These are phyloP conservation scores for Rostrohypoxylon terebratum DNA, from an alignment of 495 filamentous ascomycete species.

Conservation along the genomic window DNA sequence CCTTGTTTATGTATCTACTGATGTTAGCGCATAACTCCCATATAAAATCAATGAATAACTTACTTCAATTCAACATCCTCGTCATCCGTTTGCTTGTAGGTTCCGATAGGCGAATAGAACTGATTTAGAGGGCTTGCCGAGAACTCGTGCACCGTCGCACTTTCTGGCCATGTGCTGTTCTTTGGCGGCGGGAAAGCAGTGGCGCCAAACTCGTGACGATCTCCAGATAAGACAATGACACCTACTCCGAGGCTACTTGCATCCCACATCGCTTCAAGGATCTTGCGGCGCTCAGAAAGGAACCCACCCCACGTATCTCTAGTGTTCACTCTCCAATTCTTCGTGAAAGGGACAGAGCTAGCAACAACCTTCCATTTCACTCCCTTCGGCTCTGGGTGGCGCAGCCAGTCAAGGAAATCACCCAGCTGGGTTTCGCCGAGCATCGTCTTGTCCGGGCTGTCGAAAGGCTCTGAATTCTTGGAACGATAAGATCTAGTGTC, in stretches of 20 bases:
- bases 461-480: conserved; percentile 62
- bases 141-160: conserved; percentile 82
- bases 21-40: conserved; percentile 18
- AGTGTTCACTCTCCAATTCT: conserved; percentile 89
- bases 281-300: conserved; percentile 76
- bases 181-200: conserved; percentile 84
- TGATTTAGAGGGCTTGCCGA: conserved; percentile 88
- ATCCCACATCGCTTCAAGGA: conserved; percentile 93
- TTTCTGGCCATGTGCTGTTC: conserved; percentile 65
- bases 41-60: conserved; percentile 38
- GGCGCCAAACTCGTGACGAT: conserved; percentile 94
- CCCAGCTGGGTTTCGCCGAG: conserved; percentile 82
- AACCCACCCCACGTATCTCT: conserved; percentile 95
- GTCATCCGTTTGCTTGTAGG: conserved; percentile 80
- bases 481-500: conserved; percentile 91
- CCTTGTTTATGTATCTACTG: conserved; percentile 79
- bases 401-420: conserved; percentile 82
- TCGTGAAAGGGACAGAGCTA: conserved; percentile 91
- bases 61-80: conserved; percentile 85
- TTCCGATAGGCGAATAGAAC: conserved; percentile 89
- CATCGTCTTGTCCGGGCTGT: conserved; percentile 78
- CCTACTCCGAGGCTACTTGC: conserved; percentile 76
- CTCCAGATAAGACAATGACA: conserved; percentile 87
- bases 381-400: conserved; percentile 72
- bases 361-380: conserved; percentile 94